Evolutionary conservation across 495 filamentous ascomycete genomes (phyloP).

Genomic region (Aspergillus coremiiformis): DNA sequence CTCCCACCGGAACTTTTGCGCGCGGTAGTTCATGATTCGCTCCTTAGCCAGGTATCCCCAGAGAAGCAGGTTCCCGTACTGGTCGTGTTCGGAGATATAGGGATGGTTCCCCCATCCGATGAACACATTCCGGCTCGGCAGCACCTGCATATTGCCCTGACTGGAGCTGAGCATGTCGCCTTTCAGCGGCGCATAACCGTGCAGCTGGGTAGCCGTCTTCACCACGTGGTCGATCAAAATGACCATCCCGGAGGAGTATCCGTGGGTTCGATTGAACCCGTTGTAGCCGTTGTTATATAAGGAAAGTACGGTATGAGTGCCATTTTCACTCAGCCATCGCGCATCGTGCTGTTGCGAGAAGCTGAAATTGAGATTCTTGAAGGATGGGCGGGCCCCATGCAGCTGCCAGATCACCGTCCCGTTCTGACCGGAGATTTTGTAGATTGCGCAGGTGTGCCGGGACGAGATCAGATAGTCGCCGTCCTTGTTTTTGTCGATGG

Average conservation of each 20-base stretch:
- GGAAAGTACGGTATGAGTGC: conserved; percentile 44
- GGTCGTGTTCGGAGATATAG: conserved; percentile 50
- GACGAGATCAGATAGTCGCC: conserved; percentile 56
- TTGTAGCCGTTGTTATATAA: conserved; percentile 52
- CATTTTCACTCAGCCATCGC: conserved; percentile 45
- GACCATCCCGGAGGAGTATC: conserved; percentile 50
- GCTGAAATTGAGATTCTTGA: conserved; percentile 43
- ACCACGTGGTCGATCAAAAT: conserved; percentile 46
- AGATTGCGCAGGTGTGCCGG: conserved; percentile 50
- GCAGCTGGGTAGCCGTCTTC: conserved; percentile 42
- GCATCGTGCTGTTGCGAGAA: conserved; percentile 61
- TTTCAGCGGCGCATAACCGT: conserved; percentile 35
- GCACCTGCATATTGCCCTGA: conserved; percentile 54
- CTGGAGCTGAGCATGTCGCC: conserved; percentile 46
- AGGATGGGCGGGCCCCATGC: conserved; percentile 43
- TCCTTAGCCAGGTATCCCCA: conserved; percentile 34
- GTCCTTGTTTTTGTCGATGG: conserved; percentile 49
- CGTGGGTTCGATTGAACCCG: conserved; percentile 40
- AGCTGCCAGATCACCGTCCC: conserved; percentile 53
- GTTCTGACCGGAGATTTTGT: conserved; percentile 52
- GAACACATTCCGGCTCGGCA: conserved; percentile 48
- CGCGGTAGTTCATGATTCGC: conserved; percentile 39
- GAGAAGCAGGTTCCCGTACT: conserved; percentile 47
- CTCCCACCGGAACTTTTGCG: conserved; percentile 40
- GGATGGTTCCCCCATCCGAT: conserved; percentile 56